These are phyloP conservation scores for Sporobolomyces pararoseus DNA, from an alignment of 768 basidiomycete genomes.

Conservation along the genomic window DNA sequence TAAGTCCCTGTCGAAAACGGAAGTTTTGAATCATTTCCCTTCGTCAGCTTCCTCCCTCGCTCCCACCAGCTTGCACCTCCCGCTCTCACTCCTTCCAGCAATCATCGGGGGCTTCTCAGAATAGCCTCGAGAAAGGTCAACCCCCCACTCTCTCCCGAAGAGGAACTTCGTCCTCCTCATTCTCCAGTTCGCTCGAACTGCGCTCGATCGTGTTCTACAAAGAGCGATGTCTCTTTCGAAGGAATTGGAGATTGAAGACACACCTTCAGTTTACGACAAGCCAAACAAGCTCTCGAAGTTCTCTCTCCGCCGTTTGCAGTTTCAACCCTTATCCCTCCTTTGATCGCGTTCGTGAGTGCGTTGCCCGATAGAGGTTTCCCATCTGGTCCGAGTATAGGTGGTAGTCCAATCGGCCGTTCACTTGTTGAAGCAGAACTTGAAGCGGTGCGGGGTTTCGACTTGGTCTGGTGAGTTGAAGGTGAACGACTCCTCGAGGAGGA, in stretches of 20 bases:
- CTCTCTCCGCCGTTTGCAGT: slow-evolving; percentile 27
- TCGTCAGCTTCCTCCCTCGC: too few species aligned
- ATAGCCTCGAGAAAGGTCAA: too few species aligned
- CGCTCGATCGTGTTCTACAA: too few species aligned
- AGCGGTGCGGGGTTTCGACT: slow-evolving; percentile 4
- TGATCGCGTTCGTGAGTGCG: slow-evolving; percentile 26
- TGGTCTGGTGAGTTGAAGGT: neutral
- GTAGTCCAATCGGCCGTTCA: neutral
- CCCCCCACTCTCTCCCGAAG: too few species aligned
- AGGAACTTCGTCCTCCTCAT: too few species aligned
- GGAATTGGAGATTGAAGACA: neutral
- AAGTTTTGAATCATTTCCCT: neutral
- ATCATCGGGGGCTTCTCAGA: too few species aligned
- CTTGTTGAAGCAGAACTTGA: neutral
- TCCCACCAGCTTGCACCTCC: too few species aligned
- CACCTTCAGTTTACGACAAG: slow-evolving; percentile 35
- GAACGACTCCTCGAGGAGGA: neutral
- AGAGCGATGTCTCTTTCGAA: too few species aligned
- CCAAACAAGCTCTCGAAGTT: slow-evolving; percentile 27
- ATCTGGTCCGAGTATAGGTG: slow-evolving; percentile 6
- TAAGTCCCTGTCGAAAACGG: neutral
- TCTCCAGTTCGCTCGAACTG: too few species aligned
- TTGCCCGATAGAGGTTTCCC: slow-evolving; percentile 22
- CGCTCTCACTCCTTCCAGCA: too few species aligned
- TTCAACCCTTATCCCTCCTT: slow-evolving; percentile 26